Base-by-base conservation (phyloP, 2,329 filamentous ascomycete species). In the Corniculantispora saksenae region DNA sequence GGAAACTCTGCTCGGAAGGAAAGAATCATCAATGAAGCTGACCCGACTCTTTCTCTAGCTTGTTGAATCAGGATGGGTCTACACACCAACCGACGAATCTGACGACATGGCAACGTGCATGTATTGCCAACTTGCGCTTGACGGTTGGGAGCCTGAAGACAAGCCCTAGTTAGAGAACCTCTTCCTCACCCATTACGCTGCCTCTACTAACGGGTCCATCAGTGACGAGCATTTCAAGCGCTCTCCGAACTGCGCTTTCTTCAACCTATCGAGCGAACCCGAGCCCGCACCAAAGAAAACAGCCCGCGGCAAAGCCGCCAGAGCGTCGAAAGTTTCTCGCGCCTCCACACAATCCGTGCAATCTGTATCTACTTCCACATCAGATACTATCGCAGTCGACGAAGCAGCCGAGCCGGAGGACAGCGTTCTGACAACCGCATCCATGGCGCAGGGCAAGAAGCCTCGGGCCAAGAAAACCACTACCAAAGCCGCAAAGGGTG, bases 91-190 rank as follows among this genome's bases (percentile, higher is more conserved):
- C 7, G 80, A 86, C 51, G 93, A 94, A 51, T 92, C 89, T 15
- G 90, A 95, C 69, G 95, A 99, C 76, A 92, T 94, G 80, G 92
- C 92, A 12, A 95, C 91, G 13, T 99, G 95, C 75, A 85, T 91
- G 32, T 97, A 98, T 78, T 99, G 95, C 80, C 88, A 91, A 65
- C 80, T 98, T 19, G 93, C 91, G 13, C 84, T 99, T 13, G 94
- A 98, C 76, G 93, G 93, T 8, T 99, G 96, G 95, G 95, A 98
- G 74, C 90, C 91, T 1, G 89, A 90, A 66, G 95, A 99, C 76
- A 92, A 97, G 74, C 95, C 95, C 67, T 86, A 91, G 89, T 93
- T 76, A 78, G 90, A 38, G 7, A 35, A 25, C 10, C 78, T 66
- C 72, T 67, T 59, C 3, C 7, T 17, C 9, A 15, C 43, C 8